A percentile compares a stretch with the other conserved stretches of the same genome.
These are phyloP conservation scores for Echium plantagineum DNA, from an alignment of 257 asterid genomes.

Conservation along the genomic window DNA sequence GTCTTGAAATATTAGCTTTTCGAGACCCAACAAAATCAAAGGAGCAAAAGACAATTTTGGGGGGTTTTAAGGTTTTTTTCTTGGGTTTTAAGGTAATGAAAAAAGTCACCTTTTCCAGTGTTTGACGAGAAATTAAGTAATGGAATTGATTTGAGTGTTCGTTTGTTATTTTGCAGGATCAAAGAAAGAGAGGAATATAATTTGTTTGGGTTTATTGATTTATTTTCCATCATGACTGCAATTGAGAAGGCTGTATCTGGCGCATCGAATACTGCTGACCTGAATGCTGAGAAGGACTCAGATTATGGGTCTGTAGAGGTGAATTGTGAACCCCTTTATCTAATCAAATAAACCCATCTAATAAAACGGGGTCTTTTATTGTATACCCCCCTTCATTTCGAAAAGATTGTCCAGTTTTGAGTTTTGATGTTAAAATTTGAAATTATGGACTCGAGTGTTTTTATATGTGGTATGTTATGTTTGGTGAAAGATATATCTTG, in stretches of 20 bases:
- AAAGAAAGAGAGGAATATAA: too few relatives aligned
- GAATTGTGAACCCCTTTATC: conserved; percentile 16
- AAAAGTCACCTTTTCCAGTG: too few relatives aligned
- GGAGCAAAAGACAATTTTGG: neutral
- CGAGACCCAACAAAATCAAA: neutral
- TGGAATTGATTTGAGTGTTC: too few relatives aligned
- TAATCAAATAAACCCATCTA: conserved; percentile 35
- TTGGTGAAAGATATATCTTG: too few relatives aligned
- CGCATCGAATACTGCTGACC: conserved; percentile 31
- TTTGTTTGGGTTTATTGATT: neutral
- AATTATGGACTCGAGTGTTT: too few relatives aligned
- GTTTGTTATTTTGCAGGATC: too few relatives aligned
- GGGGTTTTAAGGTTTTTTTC: neutral
- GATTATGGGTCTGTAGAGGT: conserved; percentile 30
- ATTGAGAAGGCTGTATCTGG: conserved; percentile 60
- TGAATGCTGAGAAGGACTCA: conserved; percentile 8
- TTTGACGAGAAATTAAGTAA: too few relatives aligned
- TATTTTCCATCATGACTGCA: conserved; percentile 43
- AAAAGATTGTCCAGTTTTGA: too few relatives aligned
- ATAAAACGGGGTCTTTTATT: conserved; percentile 13
- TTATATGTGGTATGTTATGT: too few relatives aligned
- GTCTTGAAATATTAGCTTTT: neutral
- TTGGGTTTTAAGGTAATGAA: neutral
- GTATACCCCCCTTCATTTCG: too few relatives aligned
- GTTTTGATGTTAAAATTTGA: too few relatives aligned